These are phyloP conservation scores for Pythium aquatile DNA, from an alignment of 352 stramenopile species.

Conservation along the genomic window DNA sequence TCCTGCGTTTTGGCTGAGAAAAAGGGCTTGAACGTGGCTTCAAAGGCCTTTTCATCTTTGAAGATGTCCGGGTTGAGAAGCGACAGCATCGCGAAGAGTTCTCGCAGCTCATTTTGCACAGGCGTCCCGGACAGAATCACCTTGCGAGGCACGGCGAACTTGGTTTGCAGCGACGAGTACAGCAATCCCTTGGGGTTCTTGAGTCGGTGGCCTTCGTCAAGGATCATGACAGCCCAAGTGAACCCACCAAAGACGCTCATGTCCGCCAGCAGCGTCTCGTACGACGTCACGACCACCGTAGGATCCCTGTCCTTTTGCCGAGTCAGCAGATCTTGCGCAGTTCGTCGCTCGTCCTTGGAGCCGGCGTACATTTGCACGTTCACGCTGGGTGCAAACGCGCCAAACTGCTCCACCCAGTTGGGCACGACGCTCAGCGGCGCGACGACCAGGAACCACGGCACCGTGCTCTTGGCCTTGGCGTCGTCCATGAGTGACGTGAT, in stretches of 20 bases:
- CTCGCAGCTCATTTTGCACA: constrained; percentile 84
- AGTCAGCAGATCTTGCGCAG: constrained; percentile 23
- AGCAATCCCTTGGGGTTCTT: constrained; percentile 78
- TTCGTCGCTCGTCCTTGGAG: constrained; percentile 44
- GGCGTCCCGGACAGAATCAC: constrained; percentile 82
- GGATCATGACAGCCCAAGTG: constrained; percentile 60
- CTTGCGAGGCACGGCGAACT: constrained; percentile 39
- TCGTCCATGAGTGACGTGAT: constrained; percentile 44
- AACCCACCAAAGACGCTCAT: constrained; percentile 48
- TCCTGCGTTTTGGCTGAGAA: constrained; percentile 70
- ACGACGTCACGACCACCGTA: constrained; percentile 72
- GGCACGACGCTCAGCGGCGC: constrained; percentile 77
- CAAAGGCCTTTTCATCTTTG: constrained; percentile 52
- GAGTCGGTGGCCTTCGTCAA: constrained; percentile 89
- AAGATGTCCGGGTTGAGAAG: constrained; percentile 88
- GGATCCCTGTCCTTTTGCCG: neutral
- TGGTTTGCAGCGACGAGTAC: constrained; percentile 45
- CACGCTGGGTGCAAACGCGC: constrained; percentile 60
- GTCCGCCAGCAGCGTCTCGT: constrained; percentile 69
- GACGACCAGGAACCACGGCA: constrained; percentile 48
- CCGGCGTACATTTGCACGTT: constrained; percentile 57
- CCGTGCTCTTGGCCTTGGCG: constrained; percentile 8
- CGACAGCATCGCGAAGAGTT: constrained; percentile 79
- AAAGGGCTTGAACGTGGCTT: constrained; percentile 47
- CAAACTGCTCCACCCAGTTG: constrained; percentile 84